Evolutionary conservation across 1,284 basidiomycete species (phyloP).

Genomic region (Ceratobasidium sp.): DNA sequence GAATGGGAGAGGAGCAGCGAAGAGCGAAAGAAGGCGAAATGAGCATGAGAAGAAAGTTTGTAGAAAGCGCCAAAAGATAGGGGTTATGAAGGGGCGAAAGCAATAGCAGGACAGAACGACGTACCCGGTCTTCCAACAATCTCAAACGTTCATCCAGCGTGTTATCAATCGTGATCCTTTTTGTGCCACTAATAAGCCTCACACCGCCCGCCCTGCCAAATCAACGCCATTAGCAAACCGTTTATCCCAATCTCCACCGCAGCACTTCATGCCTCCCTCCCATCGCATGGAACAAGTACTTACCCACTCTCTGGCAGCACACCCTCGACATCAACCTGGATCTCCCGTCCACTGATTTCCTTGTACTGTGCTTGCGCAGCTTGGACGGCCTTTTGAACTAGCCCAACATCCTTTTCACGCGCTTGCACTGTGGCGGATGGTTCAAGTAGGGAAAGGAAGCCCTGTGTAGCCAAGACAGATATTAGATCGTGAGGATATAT

Average conservation of each 20-base stretch:
- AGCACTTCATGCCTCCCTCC: too few relatives aligned
- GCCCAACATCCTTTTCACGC: slow-evolving; percentile 66
- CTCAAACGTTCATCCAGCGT: slow-evolving; percentile 88
- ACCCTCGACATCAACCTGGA: slow-evolving; percentile 69
- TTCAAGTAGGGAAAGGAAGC: slow-evolving; percentile 71
- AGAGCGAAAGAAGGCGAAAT: too few relatives aligned
- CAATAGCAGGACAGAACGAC: slow-evolving; percentile 46
- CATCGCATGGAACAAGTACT: slow-evolving; percentile 46
- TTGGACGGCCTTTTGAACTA: slow-evolving; percentile 66
- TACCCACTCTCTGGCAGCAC: slow-evolving; percentile 76
- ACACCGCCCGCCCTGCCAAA: slow-evolving; percentile 82
- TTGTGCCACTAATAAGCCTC: slow-evolving; percentile 72
- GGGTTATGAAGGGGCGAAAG: too few relatives aligned
- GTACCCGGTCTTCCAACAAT: slow-evolving; percentile 85
- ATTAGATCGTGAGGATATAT: too few relatives aligned
- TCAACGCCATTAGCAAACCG: neutral
- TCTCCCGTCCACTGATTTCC: slow-evolving; percentile 76
- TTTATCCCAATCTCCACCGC: neutral
- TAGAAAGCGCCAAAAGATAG: too few relatives aligned
- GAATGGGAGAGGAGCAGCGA: too few relatives aligned
- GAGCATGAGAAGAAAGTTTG: too few relatives aligned
- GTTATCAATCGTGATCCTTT: slow-evolving; percentile 88
- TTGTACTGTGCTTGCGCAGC: slow-evolving; percentile 70
- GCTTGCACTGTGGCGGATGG: slow-evolving; percentile 66
- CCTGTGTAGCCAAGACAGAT: too few relatives aligned